phyloP scores from a whole-genome alignment of 345 rosid genomes.

The Balakata baccata region DNA sequence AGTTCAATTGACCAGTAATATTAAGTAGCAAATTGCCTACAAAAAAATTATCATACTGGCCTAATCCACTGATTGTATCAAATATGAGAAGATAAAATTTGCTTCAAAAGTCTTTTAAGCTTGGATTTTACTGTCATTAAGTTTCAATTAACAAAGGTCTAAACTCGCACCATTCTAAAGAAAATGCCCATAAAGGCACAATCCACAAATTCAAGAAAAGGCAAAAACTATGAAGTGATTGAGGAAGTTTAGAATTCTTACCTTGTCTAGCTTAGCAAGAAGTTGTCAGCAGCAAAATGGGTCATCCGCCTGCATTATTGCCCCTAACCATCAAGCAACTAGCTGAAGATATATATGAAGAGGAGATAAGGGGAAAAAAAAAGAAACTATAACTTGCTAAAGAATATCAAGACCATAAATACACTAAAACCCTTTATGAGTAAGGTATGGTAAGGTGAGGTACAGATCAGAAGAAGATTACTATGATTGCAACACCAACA shows the following conservation, averaged over 20 bases:
- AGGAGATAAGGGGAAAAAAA: background rate
- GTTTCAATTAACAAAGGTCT: too few species aligned
- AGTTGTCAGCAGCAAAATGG: background rate
- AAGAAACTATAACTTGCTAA: background rate
- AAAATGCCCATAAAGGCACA: background rate
- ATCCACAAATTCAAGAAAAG: background rate
- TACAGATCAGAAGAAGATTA: background rate
- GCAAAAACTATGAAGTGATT: background rate
- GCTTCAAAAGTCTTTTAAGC: too few species aligned
- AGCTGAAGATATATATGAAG: background rate
- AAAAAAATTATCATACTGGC: too few species aligned
- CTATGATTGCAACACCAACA: background rate
- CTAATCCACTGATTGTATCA: too few species aligned
- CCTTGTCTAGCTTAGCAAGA: conserved; percentile 2
- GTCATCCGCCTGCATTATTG: background rate
- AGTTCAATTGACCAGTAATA: too few species aligned
- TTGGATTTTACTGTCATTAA: too few species aligned
- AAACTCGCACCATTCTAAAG: background rate
- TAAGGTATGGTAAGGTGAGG: background rate
- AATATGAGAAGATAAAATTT: too few species aligned
- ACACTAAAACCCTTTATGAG: background rate
- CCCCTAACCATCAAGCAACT: background rate
- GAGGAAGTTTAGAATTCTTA: background rate
- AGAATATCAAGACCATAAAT: background rate
- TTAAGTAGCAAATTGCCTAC: too few species aligned